These are phyloP conservation scores for Bipolaris zeicola DNA, from an alignment of 2,329 filamentous ascomycete species.

Conservation along the genomic window DNA sequence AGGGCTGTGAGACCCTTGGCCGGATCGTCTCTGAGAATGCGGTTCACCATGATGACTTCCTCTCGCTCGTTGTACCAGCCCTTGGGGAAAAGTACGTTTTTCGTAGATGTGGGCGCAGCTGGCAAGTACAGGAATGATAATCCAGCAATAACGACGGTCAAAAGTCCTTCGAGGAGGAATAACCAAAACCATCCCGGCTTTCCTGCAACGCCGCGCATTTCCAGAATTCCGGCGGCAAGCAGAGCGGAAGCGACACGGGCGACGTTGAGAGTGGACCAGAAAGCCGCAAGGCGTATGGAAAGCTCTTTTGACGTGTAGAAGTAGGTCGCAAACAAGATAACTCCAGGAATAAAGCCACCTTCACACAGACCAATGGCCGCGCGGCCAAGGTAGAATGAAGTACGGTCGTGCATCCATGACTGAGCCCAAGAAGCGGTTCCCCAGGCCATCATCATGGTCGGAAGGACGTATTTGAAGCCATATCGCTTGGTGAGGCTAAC, in stretches of 20 bases:
- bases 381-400: conserved; percentile 50
- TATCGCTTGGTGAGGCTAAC: conserved; percentile 49
- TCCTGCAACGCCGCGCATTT: conserved; percentile 56
- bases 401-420: conserved; percentile 62
- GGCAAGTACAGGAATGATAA: conserved; percentile 46
- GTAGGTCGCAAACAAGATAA: conserved; percentile 71
- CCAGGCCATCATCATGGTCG: conserved; percentile 53
- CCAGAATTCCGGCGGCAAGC: conserved; percentile 60
- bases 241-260: conserved; percentile 62
- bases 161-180: conserved; percentile 51
- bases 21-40: conserved; percentile 61
- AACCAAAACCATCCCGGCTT: conserved; percentile 62
- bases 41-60: conserved; percentile 71
- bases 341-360: conserved; percentile 64
- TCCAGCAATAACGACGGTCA: conserved; percentile 38
- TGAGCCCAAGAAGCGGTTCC: conserved; percentile 64
- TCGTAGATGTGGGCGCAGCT: conserved; percentile 57
- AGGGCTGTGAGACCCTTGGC: conserved; percentile 64
- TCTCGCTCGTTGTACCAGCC: conserved; percentile 71
- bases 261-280: conserved; percentile 70
- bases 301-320: conserved; percentile 76
- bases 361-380: conserved; percentile 52
- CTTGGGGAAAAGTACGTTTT: conserved; percentile 49
- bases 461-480: conserved; percentile 52
- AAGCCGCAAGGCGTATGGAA: conserved; percentile 67